Evolutionary conservation across 768 basidiomycete species (phyloP), one percentile per base, ranked within the genome.

Genomic region (Crepidotus variabilis): DNA sequence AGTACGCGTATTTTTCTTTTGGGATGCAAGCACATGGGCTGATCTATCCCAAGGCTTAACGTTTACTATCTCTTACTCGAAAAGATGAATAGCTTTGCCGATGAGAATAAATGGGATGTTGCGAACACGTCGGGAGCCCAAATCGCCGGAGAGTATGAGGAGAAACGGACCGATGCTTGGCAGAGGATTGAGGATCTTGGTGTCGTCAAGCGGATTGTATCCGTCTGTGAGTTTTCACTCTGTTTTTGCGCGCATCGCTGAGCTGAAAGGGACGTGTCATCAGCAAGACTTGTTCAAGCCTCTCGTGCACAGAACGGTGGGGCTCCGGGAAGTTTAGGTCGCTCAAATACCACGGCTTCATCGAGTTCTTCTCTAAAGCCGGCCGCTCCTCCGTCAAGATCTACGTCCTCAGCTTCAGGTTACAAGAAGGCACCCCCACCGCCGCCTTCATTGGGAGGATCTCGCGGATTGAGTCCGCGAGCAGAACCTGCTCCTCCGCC

Each of bases 1-100:
- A 98, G 93, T 95, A 66, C 67, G 94, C 85, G 24, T 45, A 32
- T 28, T 51, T 28, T 20, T 8, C 24, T 21, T 47, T 46, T 24
- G 18, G 2, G n/a, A 18, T 47, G 8, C 8, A 28, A 28, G 18
- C 51, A 21, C 9, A 11, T 16, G 4, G 35, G 20, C 22, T 28
- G 36, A 50, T 20, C 23, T 20, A 7, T 47, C 53, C 50, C 20
- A 60, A 96, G 93, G 72, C 77, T 96, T 63, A 96, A 97, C 71
- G 87, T 95, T 57, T 95, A 86, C 75, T 98, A 98, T 72, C 77
- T 97, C 55, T 84, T 98, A 68, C 79, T 97, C 57, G 97, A 99
- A 74, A 98, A 95, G 77, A 77, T 98, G 74, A 89, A 90, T 68
- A 81, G 82, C 35, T 98, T 95, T 65, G 84, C 90, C 1, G 87